Evolutionary conservation across 1,139 yeast genomes (phyloP).

Genomic region (Yamadazyma epiphylla): DNA sequence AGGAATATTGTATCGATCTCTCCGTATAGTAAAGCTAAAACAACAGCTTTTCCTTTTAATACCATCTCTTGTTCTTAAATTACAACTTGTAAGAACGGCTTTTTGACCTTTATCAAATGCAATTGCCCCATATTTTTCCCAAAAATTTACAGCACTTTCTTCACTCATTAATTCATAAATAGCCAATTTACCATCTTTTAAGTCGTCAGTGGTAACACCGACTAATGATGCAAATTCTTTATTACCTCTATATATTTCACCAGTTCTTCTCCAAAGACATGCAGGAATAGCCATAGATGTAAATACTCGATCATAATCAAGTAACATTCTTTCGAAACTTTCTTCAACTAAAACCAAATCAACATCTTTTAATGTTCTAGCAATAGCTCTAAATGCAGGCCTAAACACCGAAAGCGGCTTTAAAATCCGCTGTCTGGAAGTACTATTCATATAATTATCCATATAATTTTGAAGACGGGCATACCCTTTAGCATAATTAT

Average conservation of each 20-base stretch:
- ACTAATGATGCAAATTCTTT: slow-evolving; percentile 95
- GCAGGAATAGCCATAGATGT: slow-evolving; percentile 99
- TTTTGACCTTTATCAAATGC: slow-evolving; percentile 96
- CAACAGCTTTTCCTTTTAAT: slow-evolving; percentile 82
- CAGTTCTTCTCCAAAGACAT: slow-evolving; percentile 95
- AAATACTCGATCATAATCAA: slow-evolving; percentile 92
- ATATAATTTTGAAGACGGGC: slow-evolving; percentile 85
- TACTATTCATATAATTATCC: slow-evolving; percentile 88
- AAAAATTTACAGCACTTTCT: slow-evolving; percentile 95
- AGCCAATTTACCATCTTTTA: slow-evolving; percentile 89
- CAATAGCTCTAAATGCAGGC: slow-evolving; percentile 93
- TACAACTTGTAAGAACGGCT: slow-evolving; percentile 91
- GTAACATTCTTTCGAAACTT: slow-evolving; percentile 86
- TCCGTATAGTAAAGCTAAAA: slow-evolving; percentile 87
- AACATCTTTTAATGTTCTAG: slow-evolving; percentile 84
- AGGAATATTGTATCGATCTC: slow-evolving; percentile 93
- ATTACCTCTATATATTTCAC: slow-evolving; percentile 92
- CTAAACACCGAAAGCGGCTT: slow-evolving; percentile 84
- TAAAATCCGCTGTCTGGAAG: slow-evolving; percentile 81
- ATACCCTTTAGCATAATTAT: slow-evolving; percentile 91
- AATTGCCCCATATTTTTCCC: slow-evolving; percentile 97
- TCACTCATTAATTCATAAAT: slow-evolving; percentile 94
- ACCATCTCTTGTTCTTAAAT: slow-evolving; percentile 80
- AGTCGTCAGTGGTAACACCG: slow-evolving; percentile 87
- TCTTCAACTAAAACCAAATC: slow-evolving; percentile 93